These are phyloP conservation scores for Pythium phragmiticola DNA, from an alignment of 352 stramenopile genomes.

Conservation along the genomic window DNA sequence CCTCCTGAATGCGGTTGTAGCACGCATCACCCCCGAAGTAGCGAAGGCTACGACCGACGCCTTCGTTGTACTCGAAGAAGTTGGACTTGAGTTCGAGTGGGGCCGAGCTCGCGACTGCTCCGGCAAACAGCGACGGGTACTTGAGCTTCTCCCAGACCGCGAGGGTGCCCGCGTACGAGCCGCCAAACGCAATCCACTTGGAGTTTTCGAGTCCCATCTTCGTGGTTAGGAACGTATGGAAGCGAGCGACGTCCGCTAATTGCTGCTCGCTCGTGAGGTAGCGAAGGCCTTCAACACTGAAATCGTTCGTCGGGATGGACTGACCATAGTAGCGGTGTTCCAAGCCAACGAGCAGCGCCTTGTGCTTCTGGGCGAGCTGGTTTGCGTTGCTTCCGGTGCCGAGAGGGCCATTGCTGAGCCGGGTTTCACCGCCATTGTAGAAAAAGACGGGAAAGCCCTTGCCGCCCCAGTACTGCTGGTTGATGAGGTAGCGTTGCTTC, in stretches of 20 bases:
- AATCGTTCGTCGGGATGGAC: constrained; percentile 84
- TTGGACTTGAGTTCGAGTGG: constrained; percentile 85
- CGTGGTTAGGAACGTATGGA: constrained; percentile 75
- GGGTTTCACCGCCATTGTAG: constrained; percentile 81
- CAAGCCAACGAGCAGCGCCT: constrained; percentile 82
- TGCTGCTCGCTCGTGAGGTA: constrained; percentile 90
- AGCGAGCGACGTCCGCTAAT: constrained; percentile 90
- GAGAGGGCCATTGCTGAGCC: constrained; percentile 46
- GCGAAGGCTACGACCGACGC: constrained; percentile 68
- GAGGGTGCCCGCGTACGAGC: constrained; percentile 94
- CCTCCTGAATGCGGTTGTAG: constrained; percentile 67
- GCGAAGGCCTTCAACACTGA: constrained; percentile 77
- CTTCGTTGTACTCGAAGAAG: constrained; percentile 89
- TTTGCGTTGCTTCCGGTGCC: constrained; percentile 73
- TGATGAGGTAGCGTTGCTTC: constrained; percentile 90
- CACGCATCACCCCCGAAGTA: constrained; percentile 84
- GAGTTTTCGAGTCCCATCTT: constrained; percentile 55
- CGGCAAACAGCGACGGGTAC: constrained; percentile 90
- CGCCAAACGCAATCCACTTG: constrained; percentile 94
- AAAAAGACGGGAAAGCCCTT: constrained; percentile 84
- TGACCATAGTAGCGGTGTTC: constrained; percentile 96
- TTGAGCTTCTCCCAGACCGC: constrained; percentile 92
- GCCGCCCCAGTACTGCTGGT: constrained; percentile 82
- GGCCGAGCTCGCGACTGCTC: constrained; percentile 89
- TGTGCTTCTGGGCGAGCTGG: constrained; percentile 69